Evolutionary conservation across 1,284 basidiomycete species (phyloP), one percentile per base, ranked within the genome.

Genomic region (Naganishia sp.): DNA sequence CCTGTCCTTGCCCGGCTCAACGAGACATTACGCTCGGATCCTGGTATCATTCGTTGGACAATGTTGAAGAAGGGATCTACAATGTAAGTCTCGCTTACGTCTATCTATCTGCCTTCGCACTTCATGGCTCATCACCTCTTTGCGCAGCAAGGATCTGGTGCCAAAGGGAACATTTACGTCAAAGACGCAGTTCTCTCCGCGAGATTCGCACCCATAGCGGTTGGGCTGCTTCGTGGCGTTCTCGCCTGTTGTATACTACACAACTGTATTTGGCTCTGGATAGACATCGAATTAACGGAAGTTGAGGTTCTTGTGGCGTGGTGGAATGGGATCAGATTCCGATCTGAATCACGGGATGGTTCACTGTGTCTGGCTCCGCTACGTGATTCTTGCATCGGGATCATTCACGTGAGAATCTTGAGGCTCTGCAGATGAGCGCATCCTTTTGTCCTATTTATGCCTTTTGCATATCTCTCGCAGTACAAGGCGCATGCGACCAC

Each of bases 31-130:
- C 71, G 75, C 18, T 68, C 69, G 45, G 78, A 80, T 70, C 79
- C 79, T 3, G 66, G 73, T 61, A 75, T 78, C n/a, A 70, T 78
- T 43, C 72, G 73, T 61, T 77, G 76, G 76, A 76, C 75, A 25
- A 67, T 75, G 51, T 45, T 76, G 47, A 78, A 77, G 57, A 73
- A 73, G 52, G 76, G 73, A 7, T 62, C 69, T 3, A 72, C 72
- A 55, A 68, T 76, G 76, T 77, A 49, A 70, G 76, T 72, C 23
- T 28, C 4, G 5, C 15, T 45, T 7, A 11, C 6, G 15, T 13
- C n/a, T 23, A 10, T 21, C 4, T 46, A 1, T 17, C 21, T 9
- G 4, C 17, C 11, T 9, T 25, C 6, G n/a, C 32, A 32, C 35
- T 21, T 25, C 43, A 25, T 23, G 13, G 47, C 28, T 31, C 39